A percentile compares a stretch with the other conserved stretches of the same genome.
phyloP scores from a whole-genome alignment of 2,329 filamentous ascomycete genomes.

The Hirsutella rhossiliensis region DNA sequence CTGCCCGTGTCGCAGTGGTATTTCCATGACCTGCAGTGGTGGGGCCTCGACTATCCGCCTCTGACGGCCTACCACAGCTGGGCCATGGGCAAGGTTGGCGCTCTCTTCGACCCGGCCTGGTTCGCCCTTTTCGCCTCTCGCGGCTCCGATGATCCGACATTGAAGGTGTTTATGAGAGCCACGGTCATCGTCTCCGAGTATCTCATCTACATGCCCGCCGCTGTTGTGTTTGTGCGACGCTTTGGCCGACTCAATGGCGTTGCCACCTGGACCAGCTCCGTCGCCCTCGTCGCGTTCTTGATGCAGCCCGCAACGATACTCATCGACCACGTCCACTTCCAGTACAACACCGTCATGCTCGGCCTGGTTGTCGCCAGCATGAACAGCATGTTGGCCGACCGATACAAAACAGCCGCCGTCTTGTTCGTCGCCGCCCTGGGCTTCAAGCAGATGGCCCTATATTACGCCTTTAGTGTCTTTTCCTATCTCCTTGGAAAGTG shows the following conservation, averaged over 20 bases:
- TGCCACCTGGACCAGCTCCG: constrained; percentile 67
- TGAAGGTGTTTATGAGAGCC: constrained; percentile 94
- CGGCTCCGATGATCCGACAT: constrained; percentile 60
- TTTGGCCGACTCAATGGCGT: constrained; percentile 67
- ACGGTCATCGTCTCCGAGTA: constrained; percentile 89
- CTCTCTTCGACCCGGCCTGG: constrained; percentile 69
- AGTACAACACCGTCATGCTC: constrained; percentile 98
- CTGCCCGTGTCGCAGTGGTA: constrained; percentile 94
- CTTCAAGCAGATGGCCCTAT: constrained; percentile 99
- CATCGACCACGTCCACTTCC: constrained; percentile 91
- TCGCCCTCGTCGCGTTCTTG: constrained; percentile 79
- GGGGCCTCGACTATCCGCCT: constrained; percentile 95
- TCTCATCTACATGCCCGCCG: constrained; percentile 74
- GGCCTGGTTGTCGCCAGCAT: constrained; percentile 78
- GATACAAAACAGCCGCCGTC: constrained; percentile 77
- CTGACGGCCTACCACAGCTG: constrained; percentile 98
- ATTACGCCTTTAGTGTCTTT: constrained; percentile 90
- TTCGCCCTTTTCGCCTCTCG: constrained; percentile 77
- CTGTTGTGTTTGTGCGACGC: constrained; percentile 73
- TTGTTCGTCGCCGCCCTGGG: constrained; percentile 92
- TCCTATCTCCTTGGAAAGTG: constrained; percentile 83
- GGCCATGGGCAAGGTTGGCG: constrained; percentile 79
- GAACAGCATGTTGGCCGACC: constrained; percentile 76
- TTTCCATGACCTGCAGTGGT: constrained; percentile 92
- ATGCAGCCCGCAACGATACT: constrained; percentile 87